Evolutionary conservation across 257 asterid species (phyloP), one percentile per base, ranked within the genome.

Genomic region (Solanum sitiens): DNA sequence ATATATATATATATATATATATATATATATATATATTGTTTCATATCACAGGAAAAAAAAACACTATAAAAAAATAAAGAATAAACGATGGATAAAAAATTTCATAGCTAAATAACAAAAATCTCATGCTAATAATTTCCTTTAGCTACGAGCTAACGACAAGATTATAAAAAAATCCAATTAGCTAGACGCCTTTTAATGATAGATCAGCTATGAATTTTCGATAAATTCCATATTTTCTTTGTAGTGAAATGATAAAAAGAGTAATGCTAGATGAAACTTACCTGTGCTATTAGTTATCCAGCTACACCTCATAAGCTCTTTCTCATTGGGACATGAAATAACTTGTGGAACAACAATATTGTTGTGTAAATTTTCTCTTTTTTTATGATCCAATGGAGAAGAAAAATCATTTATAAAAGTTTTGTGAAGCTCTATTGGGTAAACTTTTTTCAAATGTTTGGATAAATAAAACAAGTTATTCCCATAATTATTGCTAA

Each of bases 291-390:
- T 95, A 70, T 91, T 91, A 3, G 98, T 93, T 82, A 96, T 92
- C 99, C 99, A 96, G 68, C 93, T 94, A 91, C 99, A 96, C 92
- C 99, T 90, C 90, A 87, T 91, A 11, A 92, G 77, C 20, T 94
- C 92, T 85, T 94, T 92, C 67, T 92, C 94, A 37, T 86, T 59
- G 44, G 90, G 85, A 79, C 39, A 79, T 79, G 65, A 50, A 86
- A 18, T 70, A 85, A 44, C 20, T 65, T 42, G 87, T 35, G 42
- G 90, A n/a, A 88, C 86, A 16, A 39, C 56, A 87, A 89, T 93
- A 3, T 91, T 85, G 16, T 35, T 33, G 11, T 47, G 12, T 6
- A 89, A 79, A 63, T 59, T 77, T 40, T 88, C 91, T 85, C 88
- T 90, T 85, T 16, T 91, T 86, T 90, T 92, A 88, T 93, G 94